Conservation (phyloP, 208 protist genomes). For the Acanthamoeba pearcei region DNA sequence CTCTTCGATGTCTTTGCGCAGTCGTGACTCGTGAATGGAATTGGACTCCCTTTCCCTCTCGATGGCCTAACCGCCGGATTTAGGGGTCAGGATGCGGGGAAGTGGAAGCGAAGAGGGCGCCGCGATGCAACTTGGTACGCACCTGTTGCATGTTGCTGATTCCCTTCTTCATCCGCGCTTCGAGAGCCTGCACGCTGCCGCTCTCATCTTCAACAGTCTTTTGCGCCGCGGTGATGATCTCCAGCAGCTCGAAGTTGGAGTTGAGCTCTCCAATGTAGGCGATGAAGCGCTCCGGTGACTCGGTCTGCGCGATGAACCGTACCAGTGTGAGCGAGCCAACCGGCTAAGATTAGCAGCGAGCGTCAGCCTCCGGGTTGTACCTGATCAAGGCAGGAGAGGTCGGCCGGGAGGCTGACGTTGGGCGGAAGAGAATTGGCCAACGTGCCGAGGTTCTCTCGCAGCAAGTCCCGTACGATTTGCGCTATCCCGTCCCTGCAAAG, state of each 20-base stretch:
- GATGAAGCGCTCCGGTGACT: slow-evolving; percentile 18
- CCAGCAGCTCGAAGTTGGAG: slow-evolving; percentile 59
- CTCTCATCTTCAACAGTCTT: slow-evolving; percentile 29
- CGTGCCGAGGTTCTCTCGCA: slow-evolving; percentile 13
- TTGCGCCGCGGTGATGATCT: slow-evolving; percentile 39
- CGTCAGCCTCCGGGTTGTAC: not conserved
- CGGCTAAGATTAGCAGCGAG: not conserved
- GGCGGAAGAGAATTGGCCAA: slow-evolving; percentile 1
- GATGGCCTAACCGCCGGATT: not conserved
- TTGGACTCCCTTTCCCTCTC: slow-evolving; percentile 59
- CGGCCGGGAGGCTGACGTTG: slow-evolving; percentile 43
- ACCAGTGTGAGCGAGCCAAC: not conserved
- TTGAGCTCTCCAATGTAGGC: slow-evolving; percentile 56
- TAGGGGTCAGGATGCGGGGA: too few species aligned
- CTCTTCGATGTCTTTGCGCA: slow-evolving; percentile 51
- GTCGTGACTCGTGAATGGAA: slow-evolving; percentile 29
- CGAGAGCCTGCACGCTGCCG: slow-evolving; percentile 26
- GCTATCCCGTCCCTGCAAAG: slow-evolving; percentile 39
- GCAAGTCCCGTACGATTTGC: slow-evolving; percentile 10
- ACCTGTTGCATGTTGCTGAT: slow-evolving; percentile 39
- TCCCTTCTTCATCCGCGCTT: slow-evolving; percentile 9
- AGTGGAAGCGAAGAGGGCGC: not conserved
- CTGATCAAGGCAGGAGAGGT: slow-evolving; percentile 36
- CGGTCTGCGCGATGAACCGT: not conserved
- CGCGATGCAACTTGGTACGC: not conserved